These are phyloP conservation scores for Lagerstroemia fauriei DNA, from an alignment of 441 rosid species.

Conservation along the genomic window DNA sequence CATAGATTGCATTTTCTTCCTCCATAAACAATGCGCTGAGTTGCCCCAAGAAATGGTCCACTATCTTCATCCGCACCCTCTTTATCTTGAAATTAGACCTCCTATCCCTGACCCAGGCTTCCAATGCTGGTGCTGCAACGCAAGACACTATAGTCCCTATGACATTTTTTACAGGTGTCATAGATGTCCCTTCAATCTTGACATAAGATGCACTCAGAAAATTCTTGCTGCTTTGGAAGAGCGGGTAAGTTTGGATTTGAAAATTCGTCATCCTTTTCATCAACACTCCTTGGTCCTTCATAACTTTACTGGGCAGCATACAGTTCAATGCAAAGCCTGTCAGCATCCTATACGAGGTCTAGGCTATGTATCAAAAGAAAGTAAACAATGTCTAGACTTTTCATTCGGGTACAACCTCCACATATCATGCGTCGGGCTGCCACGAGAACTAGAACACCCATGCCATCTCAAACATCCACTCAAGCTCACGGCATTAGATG, in stretches of 20 bases:
- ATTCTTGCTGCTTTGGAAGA: background rate
- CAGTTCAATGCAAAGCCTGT: background rate
- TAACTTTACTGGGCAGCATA: background rate
- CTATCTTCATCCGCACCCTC: background rate
- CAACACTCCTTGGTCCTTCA: background rate
- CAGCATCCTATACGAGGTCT: background rate
- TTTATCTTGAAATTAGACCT: too few relatives aligned
- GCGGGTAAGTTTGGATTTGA: background rate
- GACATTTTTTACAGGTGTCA: background rate
- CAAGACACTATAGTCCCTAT: too few relatives aligned
- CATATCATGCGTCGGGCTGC: background rate
- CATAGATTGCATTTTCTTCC: background rate
- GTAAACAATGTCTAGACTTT: too few relatives aligned
- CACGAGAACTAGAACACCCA: background rate
- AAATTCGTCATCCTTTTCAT: background rate
- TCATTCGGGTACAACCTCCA: background rate
- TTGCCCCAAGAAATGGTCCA: background rate
- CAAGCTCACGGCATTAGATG: background rate
- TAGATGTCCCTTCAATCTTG: background rate
- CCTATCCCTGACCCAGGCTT: too few relatives aligned
- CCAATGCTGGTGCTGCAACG: too few relatives aligned
- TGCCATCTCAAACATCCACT: constrained; percentile 1
- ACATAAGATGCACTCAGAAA: background rate
- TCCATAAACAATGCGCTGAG: background rate
- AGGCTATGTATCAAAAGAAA: too few relatives aligned